Evolutionary conservation across 768 basidiomycete species (phyloP).

Genomic region (Tremella fuciformis): DNA sequence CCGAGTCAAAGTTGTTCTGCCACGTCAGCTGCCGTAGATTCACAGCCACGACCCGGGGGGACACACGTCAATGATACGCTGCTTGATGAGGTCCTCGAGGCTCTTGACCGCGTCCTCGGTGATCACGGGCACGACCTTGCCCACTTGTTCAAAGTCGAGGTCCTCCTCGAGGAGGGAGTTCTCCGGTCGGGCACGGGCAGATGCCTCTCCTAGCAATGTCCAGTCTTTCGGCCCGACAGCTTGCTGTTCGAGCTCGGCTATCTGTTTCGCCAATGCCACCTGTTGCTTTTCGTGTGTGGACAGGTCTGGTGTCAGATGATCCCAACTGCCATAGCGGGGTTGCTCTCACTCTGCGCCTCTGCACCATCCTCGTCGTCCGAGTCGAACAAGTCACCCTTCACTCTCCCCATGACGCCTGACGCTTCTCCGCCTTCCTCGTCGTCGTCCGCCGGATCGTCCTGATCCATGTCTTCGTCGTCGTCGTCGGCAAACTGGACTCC

Average conservation of each 20-base stretch:
- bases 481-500: conserved; percentile 25
- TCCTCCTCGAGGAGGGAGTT: conserved; percentile 91
- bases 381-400: conserved; percentile 74
- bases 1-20: conserved; percentile 77
- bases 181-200: conserved; percentile 74
- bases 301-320: conserved; percentile 54
- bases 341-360: conserved; percentile 35
- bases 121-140: conserved; percentile 80
- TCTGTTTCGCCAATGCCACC: conserved; percentile 70
- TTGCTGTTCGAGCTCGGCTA: conserved; percentile 73
- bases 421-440: conserved; percentile 45
- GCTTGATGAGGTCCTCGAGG: conserved; percentile 87
- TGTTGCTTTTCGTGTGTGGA: conserved; percentile 79
- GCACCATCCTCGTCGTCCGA: conserved; percentile 52
- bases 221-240: conserved; percentile 88
- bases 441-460: conserved; percentile 30
- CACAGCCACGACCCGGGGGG: not conserved
- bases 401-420: conserved; percentile 61
- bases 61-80: conserved; percentile 71
- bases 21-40: not conserved
- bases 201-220: conserved; percentile 88
- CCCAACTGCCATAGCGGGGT: conserved; percentile 13
- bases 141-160: conserved; percentile 86
- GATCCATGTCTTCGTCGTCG: conserved; percentile 25
- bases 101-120: conserved; percentile 80